Conservation (phyloP, 2,329 filamentous ascomycete species). For the Dactylellina drechsleri region DNA sequence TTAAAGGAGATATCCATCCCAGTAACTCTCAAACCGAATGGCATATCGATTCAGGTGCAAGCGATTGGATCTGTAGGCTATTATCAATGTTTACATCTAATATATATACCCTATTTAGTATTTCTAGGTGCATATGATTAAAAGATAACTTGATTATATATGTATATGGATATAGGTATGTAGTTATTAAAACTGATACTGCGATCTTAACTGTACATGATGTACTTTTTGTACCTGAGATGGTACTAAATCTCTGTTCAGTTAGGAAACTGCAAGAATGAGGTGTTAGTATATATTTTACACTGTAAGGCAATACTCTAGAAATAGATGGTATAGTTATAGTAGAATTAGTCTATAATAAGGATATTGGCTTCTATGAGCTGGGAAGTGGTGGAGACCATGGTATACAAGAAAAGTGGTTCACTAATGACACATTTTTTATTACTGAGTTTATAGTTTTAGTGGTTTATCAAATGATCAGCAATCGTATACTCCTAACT, state of each 20-base stretch:
- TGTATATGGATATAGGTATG: no score
- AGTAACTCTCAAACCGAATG: conserved; percentile 14
- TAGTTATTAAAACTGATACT: no score
- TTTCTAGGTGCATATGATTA: no score
- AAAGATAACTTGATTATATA: no score
- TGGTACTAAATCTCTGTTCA: not conserved
- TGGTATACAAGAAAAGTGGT: no score
- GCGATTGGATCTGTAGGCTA: not conserved
- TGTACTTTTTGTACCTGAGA: not conserved
- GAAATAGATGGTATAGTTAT: not conserved
- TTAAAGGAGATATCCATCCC: conserved; percentile 11
- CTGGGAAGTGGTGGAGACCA: no score
- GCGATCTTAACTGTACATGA: not conserved
- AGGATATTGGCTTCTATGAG: no score
- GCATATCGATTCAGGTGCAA: not conserved
- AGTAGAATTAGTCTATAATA: not conserved
- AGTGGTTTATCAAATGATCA: no score
- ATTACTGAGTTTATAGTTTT: no score
- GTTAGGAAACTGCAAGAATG: not conserved
- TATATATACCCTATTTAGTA: not conserved
- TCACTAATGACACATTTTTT: no score
- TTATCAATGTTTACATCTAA: conserved; percentile 3
- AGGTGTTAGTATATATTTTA: no score
- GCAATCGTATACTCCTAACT: no score
- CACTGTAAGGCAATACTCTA: not conserved